Evolutionary conservation across 1,139 yeast genomes (phyloP), one percentile per base, ranked within the genome.

Genomic region (Entelexis paramagnoliae): DNA sequence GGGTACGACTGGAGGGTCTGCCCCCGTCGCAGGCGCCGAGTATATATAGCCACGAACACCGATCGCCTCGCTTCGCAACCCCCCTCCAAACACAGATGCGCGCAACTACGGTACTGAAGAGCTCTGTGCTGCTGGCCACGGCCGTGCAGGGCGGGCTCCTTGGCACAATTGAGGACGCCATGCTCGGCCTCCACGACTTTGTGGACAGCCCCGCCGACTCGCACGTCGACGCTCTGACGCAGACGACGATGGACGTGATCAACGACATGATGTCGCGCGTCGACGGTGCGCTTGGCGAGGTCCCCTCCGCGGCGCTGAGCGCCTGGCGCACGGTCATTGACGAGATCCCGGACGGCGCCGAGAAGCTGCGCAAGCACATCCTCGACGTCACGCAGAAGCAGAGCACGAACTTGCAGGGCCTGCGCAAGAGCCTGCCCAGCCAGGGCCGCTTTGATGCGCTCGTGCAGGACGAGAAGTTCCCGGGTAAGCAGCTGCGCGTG

Each of bases 401-500:
- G 38, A 33, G 30, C 44, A 19, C 44, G 34, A 39, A 36, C 44
- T 16, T 13, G 16, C 20, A 16, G 41, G 33, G 35, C 20, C 42
- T 35, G 33, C 16, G 33, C 39, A 36, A 35, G 44, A 46, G 41
- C 22, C 26, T 47, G 29, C 57, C 57, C 20, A 57, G 53, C 8
- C 52, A 40, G 9, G 44, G 38, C 47, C 51, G 50, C 13, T 56
- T 50, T 39, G 53, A 55, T 22, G 20, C 45, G 40, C 41, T 39
- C 7, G 62, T 60, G 11, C 24, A 36, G 28, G 59, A 58, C 50
- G 55, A 47, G 34, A 46, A 54, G 48, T 55, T 58, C 59, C 70
- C 69, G 22, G 58, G 61, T 49, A 63, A 63, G 51, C 58, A 59
- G 49, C 57, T 67, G 55, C 62, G 67, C 32, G 64, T 63, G 50